Evolutionary conservation across 2,329 filamentous ascomycete genomes (phyloP), one percentile per base, ranked within the genome.

Genomic region (Fusarium caatingaense): DNA sequence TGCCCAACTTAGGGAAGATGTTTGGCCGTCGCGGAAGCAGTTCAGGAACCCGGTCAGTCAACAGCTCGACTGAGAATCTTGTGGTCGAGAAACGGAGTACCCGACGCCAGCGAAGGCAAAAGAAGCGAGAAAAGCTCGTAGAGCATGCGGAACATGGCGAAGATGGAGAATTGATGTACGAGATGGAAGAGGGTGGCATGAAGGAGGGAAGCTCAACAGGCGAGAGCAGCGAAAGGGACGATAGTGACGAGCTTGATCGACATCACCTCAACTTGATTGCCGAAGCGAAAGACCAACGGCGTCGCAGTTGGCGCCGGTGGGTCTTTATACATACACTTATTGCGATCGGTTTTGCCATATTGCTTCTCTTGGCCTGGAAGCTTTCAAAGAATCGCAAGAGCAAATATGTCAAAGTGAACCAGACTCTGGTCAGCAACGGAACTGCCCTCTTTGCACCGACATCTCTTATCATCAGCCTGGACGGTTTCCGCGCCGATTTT

Each of bases 401-500:
- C 16, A 71, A 68, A 2, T 65, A 69, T 20, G 59, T 66, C 13
- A 74, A 78, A 47, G 60, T 65, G 16, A 74, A 77, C 45, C 72
- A 66, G 40, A 68, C 78, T 28, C 72, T 87, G 23, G 75, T 87
- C 64, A 91, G 86, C 82, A 99, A 99, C 78, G 96, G 96, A 56
- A 97, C 94, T 0, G 92, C 94, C 3, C 82, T 93, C 7, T 99
- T 98, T 78, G 91, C 90, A 12, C 94, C 94, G 1, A 99, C 96
- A 0, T 98, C 96, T 3, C 92, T 99, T 63, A 85, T 98, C 56
- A 92, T 99, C 77, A 98, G 94, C 47, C 86, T 99, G 20, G 96
- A 99, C 80, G 96, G 96, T 6, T 98, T 99, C 82, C 91, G 96
- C 18, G 95, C 96, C 21, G 96, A 98, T 78, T 98, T 98, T 76